A percentile compares a stretch with the other conserved stretches of the same genome.
Conservation (phyloP, 192 early-diverging fungal species). For the Chytriomyces sp. region DNA sequence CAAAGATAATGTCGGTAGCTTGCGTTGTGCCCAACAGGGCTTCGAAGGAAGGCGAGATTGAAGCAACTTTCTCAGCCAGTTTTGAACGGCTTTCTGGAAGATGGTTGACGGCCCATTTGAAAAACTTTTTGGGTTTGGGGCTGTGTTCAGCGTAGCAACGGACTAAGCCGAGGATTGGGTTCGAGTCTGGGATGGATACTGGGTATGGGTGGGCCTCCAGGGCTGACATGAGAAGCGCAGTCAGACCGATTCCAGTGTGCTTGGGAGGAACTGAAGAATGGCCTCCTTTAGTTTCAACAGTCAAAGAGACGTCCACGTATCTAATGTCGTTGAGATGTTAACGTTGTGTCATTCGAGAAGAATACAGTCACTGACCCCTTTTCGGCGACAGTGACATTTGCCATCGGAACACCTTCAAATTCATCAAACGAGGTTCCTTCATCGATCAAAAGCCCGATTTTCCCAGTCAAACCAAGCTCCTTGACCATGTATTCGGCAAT, state of each 20-base stretch:
- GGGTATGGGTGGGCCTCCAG: conserved; percentile 36
- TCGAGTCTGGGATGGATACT: conserved; percentile 23
- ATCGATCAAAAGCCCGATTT: conserved; percentile 49
- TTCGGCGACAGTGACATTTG: conserved; percentile 40
- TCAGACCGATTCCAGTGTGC: conserved; percentile 47
- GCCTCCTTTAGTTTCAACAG: conserved; percentile 42
- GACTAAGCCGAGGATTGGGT: conserved; percentile 37
- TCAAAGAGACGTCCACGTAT: conserved; percentile 39
- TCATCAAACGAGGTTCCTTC: conserved; percentile 39
- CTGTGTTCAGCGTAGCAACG: conserved; percentile 37
- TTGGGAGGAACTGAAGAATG: conserved; percentile 47
- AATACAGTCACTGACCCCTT: conserved; percentile 30
- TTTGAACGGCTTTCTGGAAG: conserved; percentile 12
- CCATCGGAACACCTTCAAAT: conserved; percentile 25
- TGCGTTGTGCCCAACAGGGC: conserved; percentile 37
- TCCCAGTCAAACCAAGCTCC: conserved; percentile 38
- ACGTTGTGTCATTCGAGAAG: not conserved
- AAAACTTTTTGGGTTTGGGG: conserved; percentile 25
- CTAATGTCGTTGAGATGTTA: not conserved
- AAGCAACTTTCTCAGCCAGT: conserved; percentile 13
- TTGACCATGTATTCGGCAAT: conserved; percentile 38
- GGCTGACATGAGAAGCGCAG: conserved; percentile 27
- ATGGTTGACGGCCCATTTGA: conserved; percentile 30
- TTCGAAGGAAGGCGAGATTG: not conserved
- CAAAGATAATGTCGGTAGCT: conserved; percentile 52